A percentile compares a stretch with the other conserved stretches of the same genome.
Conservation (phyloP, 768 basidiomycete species). For the Russula abietina region DNA sequence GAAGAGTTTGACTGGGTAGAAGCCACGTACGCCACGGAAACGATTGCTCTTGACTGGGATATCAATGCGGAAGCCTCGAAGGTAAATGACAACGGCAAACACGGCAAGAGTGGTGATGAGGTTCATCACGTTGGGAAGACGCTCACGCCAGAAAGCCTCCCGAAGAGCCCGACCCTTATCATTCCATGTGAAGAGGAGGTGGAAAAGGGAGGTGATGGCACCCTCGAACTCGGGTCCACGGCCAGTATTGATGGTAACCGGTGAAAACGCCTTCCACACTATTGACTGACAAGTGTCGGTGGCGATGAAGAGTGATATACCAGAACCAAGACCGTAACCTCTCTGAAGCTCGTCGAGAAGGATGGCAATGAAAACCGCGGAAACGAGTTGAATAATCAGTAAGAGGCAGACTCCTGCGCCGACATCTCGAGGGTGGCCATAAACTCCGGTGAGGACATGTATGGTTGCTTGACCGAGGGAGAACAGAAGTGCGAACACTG, state of each 20-base stretch:
- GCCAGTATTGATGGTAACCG: constrained; percentile 96
- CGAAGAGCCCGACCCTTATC: too few relatives aligned
- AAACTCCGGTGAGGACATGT: constrained; percentile 94
- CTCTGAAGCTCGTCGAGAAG: constrained; percentile 98
- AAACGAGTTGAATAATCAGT: constrained; percentile 92
- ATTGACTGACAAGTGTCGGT: constrained; percentile 99
- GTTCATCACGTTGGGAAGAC: too few relatives aligned
- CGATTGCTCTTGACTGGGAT: constrained; percentile 97
- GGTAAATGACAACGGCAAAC: too few relatives aligned
- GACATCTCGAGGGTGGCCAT: constrained; percentile 87
- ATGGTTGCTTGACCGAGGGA: constrained; percentile 95
- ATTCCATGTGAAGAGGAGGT: too few relatives aligned
- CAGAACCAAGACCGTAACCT: constrained; percentile 97
- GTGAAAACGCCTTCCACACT: constrained; percentile 99
- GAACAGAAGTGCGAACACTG: constrained; percentile 96
- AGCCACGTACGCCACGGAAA: constrained; percentile 92
- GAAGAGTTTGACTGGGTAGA: constrained; percentile 97
- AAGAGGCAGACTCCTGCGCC: constrained; percentile 96
- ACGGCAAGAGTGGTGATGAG: too few relatives aligned
- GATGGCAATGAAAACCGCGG: constrained; percentile 93
- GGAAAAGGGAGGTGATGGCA: constrained; percentile 93
- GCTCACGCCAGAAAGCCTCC: too few relatives aligned
- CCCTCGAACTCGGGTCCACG: constrained; percentile 98
- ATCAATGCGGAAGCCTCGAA: constrained; percentile 96
- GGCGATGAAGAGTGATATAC: constrained; percentile 98